Evolutionary conservation across 805 yeast genomes (phyloP), one percentile per base, ranked within the genome.

Genomic region (Yarrowia phangngaensis): DNA sequence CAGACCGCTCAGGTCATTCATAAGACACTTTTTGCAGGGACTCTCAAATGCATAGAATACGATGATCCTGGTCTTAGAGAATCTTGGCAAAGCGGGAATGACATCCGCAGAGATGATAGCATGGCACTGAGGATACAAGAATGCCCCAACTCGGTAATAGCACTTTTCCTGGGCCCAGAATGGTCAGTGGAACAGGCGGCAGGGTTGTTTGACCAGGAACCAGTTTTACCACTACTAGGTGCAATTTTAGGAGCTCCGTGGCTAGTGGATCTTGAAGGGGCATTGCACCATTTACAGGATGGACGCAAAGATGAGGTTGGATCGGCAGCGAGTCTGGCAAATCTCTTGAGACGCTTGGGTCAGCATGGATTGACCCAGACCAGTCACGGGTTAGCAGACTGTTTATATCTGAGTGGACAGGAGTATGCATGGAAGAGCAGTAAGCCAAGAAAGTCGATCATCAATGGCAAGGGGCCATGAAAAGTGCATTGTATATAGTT

Each of bases 401-500:
- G 14, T 14, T 19, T 38, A 24, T 38, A 38, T 9, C 23, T 38
- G 11, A 26, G 31, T 20, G 24, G 45, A n/a, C 31, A 29, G 22
- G 22, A 24, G 5, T n/a, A n/a, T n/a, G n/a, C n/a, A n/a, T n/a
- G n/a, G n/a, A n/a, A n/a, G n/a, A n/a, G n/a, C n/a, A n/a, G n/a
- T n/a, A n/a, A n/a, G n/a, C n/a, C n/a, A n/a, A n/a, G n/a, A n/a
- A n/a, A n/a, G n/a, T n/a, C n/a, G n/a, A n/a, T n/a, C n/a, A n/a
- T n/a, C n/a, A n/a, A n/a, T n/a, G n/a, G n/a, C n/a, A n/a, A n/a
- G n/a, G n/a, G n/a, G n/a, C n/a, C n/a, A n/a, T n/a, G n/a, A n/a
- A n/a, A n/a, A n/a, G n/a, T n/a, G 45, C 45, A 38, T 38, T 38
- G 45, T 38, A 38, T 24, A 38, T 38, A 38, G 45, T 24, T 26